Base-by-base conservation (phyloP, 139 green algal genomes). In the Deuterostichococcus epilithicus region DNA sequence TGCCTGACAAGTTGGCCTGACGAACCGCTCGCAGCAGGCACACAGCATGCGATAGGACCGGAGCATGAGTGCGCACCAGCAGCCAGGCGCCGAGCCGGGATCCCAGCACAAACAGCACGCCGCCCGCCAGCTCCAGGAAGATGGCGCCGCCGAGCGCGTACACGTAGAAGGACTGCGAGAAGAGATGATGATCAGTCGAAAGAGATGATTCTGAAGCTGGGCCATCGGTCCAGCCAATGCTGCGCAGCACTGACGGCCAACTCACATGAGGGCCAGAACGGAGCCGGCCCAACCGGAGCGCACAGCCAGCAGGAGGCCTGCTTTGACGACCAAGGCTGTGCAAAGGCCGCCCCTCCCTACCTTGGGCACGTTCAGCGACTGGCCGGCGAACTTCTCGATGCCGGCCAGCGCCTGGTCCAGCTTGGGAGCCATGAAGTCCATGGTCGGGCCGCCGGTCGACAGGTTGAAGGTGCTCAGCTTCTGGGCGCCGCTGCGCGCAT, bases 391-490 rank as follows among this genome's bases (percentile, higher is more conserved):
- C 4, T 76, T 22, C 8, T 76, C 58, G 22, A 85, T 15, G 15
- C 30, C 13, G 5, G 52, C 47, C 39, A 80, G 25, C 30, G 81
- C 81, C 8, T 39, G 68, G 75, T 85, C 80, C 80, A 85, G 76
- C 73, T 85, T 85, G 32, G 80, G 80, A 22, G 66, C 70, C 71
- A 82, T 81, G 1, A 73, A 44, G 5, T 68, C 59, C 68, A 76
- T 75, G 2, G 77, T 45, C 20, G 75, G 75, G 8, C 80, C 80
- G 34, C 80, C 80, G 33, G 72, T 82, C 3, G 42, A 6, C 2
- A 76, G 38, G 28, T 85, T 74, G 71, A 80, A 85, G 42, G 42
- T 82, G 5, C 58, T 68, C 32, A 85, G 63, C 68, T 85, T 85
- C 30, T 78, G 76, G 34, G 73, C 72, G 22, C 69, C 76, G 65